These are phyloP conservation scores for Uronychia setigera DNA, from an alignment of 73 alveolate genomes.

Conservation along the genomic window DNA sequence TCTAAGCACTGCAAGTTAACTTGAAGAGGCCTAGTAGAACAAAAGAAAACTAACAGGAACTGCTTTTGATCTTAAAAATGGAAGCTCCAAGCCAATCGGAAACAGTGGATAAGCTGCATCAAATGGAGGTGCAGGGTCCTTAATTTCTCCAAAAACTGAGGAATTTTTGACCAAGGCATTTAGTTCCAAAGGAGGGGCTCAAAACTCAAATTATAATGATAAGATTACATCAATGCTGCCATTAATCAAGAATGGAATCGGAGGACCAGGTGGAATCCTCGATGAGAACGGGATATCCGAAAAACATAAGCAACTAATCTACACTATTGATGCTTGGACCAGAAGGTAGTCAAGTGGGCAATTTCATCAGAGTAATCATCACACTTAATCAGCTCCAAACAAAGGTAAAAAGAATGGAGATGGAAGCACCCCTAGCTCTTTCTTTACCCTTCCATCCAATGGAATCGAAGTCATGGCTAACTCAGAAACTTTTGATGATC, in stretches of 20 bases:
- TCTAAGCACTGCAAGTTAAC: neutral
- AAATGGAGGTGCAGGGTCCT: too few relatives aligned
- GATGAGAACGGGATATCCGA: neutral
- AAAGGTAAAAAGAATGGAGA: neutral
- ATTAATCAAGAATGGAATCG: neutral
- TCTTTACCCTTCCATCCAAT: neutral
- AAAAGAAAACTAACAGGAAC: too few relatives aligned
- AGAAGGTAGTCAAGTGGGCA: too few relatives aligned
- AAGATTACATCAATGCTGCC: neutral
- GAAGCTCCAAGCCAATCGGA: too few relatives aligned
- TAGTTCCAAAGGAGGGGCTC: too few relatives aligned
- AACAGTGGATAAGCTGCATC: too few relatives aligned
- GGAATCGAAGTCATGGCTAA: neutral
- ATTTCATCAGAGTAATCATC: neutral
- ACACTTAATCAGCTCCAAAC: neutral
- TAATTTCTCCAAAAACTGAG: neutral
- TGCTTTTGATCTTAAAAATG: too few relatives aligned
- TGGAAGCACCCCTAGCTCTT: neutral
- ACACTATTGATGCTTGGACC: neutral
- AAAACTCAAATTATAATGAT: neutral
- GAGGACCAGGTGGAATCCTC: too few relatives aligned
- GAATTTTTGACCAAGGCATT: neutral
- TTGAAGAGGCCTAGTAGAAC: neutral
- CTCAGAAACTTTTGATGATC: neutral
- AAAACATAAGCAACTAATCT: neutral